Conservation (phyloP, 371 early-diverging fungal genomes). For the Capillidium heterosporum region DNA sequence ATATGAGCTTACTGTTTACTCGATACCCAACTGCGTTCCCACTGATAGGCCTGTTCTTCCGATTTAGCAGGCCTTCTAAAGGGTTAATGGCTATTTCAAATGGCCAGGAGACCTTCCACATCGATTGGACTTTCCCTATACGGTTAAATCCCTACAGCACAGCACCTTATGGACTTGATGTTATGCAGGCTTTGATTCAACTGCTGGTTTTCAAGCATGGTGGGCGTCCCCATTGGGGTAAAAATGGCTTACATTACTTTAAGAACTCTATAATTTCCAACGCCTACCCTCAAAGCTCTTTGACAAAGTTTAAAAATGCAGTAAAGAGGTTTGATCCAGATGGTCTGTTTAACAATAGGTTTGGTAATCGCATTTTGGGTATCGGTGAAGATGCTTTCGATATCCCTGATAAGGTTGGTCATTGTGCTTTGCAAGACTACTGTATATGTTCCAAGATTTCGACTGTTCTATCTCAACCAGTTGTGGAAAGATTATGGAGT, state of each 20-base stretch:
- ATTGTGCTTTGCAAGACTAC: not conserved
- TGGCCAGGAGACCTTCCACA: not conserved
- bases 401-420: not conserved
- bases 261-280: not conserved
- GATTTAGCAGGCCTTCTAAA: not conserved
- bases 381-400: not conserved
- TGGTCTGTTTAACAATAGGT: not conserved
- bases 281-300: not conserved
- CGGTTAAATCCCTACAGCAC: not conserved
- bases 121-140: not conserved
- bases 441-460: not conserved
- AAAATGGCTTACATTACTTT: not conserved
- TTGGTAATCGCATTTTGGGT: not conserved
- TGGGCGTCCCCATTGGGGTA: not conserved
- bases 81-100: not conserved
- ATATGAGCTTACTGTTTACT: not conserved
- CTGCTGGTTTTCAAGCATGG: not conserved
- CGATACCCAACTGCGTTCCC: not conserved
- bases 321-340: not conserved
- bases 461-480: not conserved
- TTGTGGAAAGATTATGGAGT: not conserved
- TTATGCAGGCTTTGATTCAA: not conserved
- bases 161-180: not conserved
- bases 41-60: not conserved
- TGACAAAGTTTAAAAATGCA: not conserved